Conservation (phyloP, 176 grass and related monocot genomes). For the Oryza coarctata region DNA sequence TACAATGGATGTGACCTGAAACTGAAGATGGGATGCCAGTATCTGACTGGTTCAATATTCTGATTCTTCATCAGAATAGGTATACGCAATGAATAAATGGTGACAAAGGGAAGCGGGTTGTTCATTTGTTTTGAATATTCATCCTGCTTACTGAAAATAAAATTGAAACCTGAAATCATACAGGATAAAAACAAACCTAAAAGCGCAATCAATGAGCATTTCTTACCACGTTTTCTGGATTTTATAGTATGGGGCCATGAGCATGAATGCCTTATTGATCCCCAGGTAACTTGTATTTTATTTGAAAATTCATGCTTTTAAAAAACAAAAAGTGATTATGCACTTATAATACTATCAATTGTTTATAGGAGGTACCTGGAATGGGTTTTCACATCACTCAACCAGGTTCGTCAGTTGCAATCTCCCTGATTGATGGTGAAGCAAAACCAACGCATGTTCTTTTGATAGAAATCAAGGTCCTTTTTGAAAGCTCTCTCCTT, state of each 20-base stretch:
- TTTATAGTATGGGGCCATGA: slow-evolving; percentile 96
- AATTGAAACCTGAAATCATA: slow-evolving; percentile 26
- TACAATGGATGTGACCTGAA: slow-evolving; percentile 94
- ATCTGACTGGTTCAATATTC: slow-evolving; percentile 93
- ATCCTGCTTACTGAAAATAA: slow-evolving; percentile 3
- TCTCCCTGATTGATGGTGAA: slow-evolving; percentile 92
- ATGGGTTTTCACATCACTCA: slow-evolving; percentile 99
- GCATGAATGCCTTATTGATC: slow-evolving; percentile 94
- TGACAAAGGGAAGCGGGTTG: background rate
- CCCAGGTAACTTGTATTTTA: slow-evolving; percentile 58
- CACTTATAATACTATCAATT: slow-evolving; percentile 15
- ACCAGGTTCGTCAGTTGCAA: slow-evolving; percentile 87
- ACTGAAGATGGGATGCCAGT: slow-evolving; percentile 60
- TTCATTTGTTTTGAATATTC: slow-evolving; percentile 5
- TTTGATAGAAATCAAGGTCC: slow-evolving; percentile 92
- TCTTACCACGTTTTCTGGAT: slow-evolving; percentile 87
- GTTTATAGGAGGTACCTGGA: slow-evolving; percentile 73
- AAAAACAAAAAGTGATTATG: slow-evolving; percentile 1
- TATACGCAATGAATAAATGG: slow-evolving; percentile 18
- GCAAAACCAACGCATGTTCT: slow-evolving; percentile 97
- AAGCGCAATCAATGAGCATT: slow-evolving; percentile 94
- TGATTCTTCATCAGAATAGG: slow-evolving; percentile 99
- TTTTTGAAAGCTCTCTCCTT: slow-evolving; percentile 2
- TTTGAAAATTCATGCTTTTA: background rate
- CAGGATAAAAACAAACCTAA: slow-evolving; percentile 94